Evolutionary conservation across 495 filamentous ascomycete genomes (phyloP).

Genomic region (Hypoxylon cercidicola): DNA sequence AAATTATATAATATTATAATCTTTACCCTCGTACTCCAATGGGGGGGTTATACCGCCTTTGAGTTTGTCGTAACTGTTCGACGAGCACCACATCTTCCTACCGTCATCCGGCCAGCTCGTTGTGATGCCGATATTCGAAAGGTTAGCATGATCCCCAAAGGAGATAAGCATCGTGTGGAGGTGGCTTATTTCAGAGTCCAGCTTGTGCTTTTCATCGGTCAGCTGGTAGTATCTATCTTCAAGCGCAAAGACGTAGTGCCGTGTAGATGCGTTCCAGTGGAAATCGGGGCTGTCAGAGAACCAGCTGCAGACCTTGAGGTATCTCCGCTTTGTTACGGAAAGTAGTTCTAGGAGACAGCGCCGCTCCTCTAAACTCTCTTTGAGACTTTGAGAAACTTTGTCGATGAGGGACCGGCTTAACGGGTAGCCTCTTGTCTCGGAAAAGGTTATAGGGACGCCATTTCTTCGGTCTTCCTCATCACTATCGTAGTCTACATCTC

Average conservation of each 20-base stretch:
- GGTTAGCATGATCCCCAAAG: neutral
- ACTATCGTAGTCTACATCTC: constrained; percentile 16
- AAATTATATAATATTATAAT: neutral
- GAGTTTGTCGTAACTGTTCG: neutral
- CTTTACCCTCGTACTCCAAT: neutral
- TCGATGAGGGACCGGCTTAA: constrained; percentile 1
- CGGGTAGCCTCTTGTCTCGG: neutral
- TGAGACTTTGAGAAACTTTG: neutral
- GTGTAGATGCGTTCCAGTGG: constrained; percentile 17
- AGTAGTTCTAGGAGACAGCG: neutral
- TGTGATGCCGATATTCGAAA: neutral
- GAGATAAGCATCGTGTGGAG: constrained; percentile 13
- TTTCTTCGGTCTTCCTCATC: constrained; percentile 33
- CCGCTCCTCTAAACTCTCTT: constrained; percentile 6
- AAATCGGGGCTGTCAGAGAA: neutral
- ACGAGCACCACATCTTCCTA: neutral
- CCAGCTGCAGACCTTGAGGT: constrained; percentile 8
- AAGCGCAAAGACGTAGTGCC: constrained; percentile 2
- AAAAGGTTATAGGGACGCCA: constrained; percentile 16
- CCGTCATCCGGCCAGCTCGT: neutral
- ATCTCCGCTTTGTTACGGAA: neutral
- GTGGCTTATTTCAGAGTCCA: constrained; percentile 16
- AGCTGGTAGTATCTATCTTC: constrained; percentile 21
- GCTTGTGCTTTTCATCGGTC: neutral
- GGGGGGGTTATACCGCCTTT: neutral